Evolutionary conservation across 495 filamentous ascomycete genomes (phyloP), one percentile per base, ranked within the genome.

Genomic region (Penicillium flavigenum): DNA sequence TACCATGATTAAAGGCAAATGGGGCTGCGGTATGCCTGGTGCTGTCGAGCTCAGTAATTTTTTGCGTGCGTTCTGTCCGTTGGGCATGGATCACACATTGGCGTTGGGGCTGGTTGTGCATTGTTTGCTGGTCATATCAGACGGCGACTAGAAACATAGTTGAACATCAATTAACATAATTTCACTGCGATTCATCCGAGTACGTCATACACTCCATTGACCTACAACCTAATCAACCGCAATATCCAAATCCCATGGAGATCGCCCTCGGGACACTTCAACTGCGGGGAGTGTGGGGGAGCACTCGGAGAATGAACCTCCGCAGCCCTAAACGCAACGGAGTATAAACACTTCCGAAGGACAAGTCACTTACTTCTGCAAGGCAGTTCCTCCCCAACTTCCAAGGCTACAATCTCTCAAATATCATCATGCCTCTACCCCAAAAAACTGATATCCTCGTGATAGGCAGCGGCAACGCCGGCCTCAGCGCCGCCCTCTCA

Each of bases 381-480:
- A 29, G 9, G 17, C 10, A 47, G 9, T 41, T 31, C 14, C 20
- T 20, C 16, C 36, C 34, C 36, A 14, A 19, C 8, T 17, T 26
- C 24, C 5, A 26, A 26, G 24, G 24, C 24, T 27, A 8, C 34
- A 56, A 8, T 9, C 5, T 29, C 1, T 17, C 26, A 31, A 36
- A 32, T 9, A 54, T 8, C 36, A n/a, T 8, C 36, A 47, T 41
- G 17, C 10, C 19, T 17, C 54, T 50, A 0, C 22, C 29, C 4
- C 46, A 36, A 36, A 31, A 49, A 62, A 24, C 5, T 59, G 79
- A 82, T 60, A 73, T 86, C 49, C 68, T 86, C 0, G 71, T 87
- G 6, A 63, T 84, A 51, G 83, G 83, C 56, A 65, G 74, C 42
- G 84, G 83, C 22, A 85, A 85, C 61, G 84, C 83, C 16, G 84